Evolutionary conservation across 805 yeast genomes (phyloP), one percentile per base, ranked within the genome.

Genomic region (Monosporozyma solicola): DNA sequence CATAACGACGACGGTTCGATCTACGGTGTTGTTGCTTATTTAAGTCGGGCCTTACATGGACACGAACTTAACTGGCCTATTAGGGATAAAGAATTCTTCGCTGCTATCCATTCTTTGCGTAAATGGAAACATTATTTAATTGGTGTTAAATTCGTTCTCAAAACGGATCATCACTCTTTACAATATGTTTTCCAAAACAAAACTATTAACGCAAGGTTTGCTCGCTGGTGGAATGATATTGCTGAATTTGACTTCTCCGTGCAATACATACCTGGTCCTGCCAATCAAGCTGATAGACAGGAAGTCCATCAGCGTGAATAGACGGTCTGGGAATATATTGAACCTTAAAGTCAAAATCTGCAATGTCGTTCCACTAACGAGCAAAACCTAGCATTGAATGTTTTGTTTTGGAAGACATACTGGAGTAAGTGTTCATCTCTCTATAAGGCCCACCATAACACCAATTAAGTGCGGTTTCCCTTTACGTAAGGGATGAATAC

Each of bases 111-210:
- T 29, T 27, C 47, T 10, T 39, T 47, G 16, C n/a, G 22, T 9
- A 45, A 47, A 33, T 51, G 50, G 50, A 25, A 41, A 11, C 53
- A 51, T 7, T 47, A 47, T 24, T n/a, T 47, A 27, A 11, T 25
- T 9, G 46, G 53, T 2, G 16, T 13, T 7, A 16, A 25, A 6
- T 51, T 51, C 25, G 25, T 7, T 6, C 24, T 51, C 6, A 41
- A 16, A 27, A 51, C 50, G 5, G 50, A 51, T 39, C 50, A 50
- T 27, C n/a, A 33, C 35, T 50, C 53, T 6, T 37, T 50, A 39
- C 11, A 45, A 20, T 24, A 13, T 15, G 29, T 46, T 2, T 4
- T 29, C 5, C 20, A 9, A 16, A 27, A 50, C 15, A 50, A 33
- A 35, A 35, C 13, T 2, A n/a, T 31, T 24, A 33, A 33, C 29